Base-by-base conservation (phyloP, 202 grass and related monocot genomes). In the Hordeum pubiflorum region DNA sequence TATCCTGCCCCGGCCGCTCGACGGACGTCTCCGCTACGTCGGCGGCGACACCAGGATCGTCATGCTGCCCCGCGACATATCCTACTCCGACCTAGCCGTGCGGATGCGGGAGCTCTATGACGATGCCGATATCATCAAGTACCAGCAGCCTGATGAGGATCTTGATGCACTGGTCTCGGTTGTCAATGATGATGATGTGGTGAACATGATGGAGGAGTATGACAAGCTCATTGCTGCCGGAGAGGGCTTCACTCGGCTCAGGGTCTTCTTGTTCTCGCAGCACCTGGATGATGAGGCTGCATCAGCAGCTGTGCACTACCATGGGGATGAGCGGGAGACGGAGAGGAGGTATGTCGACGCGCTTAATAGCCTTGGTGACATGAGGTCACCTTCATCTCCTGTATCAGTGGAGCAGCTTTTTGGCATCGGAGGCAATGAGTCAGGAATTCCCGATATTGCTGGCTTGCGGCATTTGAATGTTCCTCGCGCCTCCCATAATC, bases 181-280 rank as follows among this genome's bases (percentile, higher is more conserved):
- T 43, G 96, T 98, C 14, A 98, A 95, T 5, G 96, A 98, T 39
- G 96, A 98, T 17, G 96, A 98, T 72, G 90, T 98, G 80, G 82
- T 89, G 38, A 98, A 98, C 87, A 99, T 99, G 92, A 99, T 99
- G 92, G 96, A 99, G 81, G 96, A 99, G 83, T 99, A 93, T 82
- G 96, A 99, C 87, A 99, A 96, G 82, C 75, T 99, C 74, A 85
- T 86, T 74, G 78, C 85, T 3, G 38, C 78, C 0, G 90, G 92
- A 21, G 90, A 99, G 77, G 87, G 78, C 7, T 93, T 89, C 78
- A 95, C 89, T 29, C 69, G 92, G 48, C 81, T 95, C 27, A 91
- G 96, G 65, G 91, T 99, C 71, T 99, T 99, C 77, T 88, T 99
- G 6, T 96, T 96, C 50, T 95, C 96, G 3, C 90, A 90, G 56